phyloP scores from a whole-genome alignment of 768 basidiomycete species.

The Trametes gibbosa region DNA sequence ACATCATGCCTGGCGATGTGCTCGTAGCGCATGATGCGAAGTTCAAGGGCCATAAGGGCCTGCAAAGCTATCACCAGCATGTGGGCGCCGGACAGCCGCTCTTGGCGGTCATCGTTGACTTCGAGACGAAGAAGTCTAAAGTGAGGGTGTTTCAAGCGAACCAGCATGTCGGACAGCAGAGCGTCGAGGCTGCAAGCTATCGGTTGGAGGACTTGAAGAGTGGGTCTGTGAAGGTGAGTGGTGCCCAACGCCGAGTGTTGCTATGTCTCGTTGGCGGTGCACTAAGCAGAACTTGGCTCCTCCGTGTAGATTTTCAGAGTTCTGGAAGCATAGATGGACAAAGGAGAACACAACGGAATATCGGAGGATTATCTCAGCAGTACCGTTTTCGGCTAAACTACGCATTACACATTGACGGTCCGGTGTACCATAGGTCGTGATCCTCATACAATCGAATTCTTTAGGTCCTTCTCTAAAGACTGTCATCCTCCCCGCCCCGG shows the following conservation, averaged over 20 bases:
- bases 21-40: conserved; percentile 72
- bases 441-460: background rate
- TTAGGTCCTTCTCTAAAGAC: background rate
- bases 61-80: conserved; percentile 67
- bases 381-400: background rate
- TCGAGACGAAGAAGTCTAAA: conserved; percentile 86
- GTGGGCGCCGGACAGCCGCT: conserved; percentile 55
- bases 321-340: conserved; percentile 34
- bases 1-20: conserved; percentile 86
- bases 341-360: background rate
- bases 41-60: conserved; percentile 76
- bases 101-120: conserved; percentile 76
- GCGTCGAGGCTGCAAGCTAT: conserved; percentile 80
- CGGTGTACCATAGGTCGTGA: conserved; percentile 11
- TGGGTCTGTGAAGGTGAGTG: conserved; percentile 69
- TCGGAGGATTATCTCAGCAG: conserved; percentile 1
- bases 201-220: conserved; percentile 87
- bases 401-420: background rate
- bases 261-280: background rate
- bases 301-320: conserved; percentile 38
- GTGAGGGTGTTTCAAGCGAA: conserved; percentile 84
- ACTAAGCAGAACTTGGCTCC: background rate
- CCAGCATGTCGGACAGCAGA: conserved; percentile 79
- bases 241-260: background rate
- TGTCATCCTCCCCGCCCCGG: no score